phyloP scores from a whole-genome alignment of 352 stramenopile genomes.

The Phytophthora podocarpi region DNA sequence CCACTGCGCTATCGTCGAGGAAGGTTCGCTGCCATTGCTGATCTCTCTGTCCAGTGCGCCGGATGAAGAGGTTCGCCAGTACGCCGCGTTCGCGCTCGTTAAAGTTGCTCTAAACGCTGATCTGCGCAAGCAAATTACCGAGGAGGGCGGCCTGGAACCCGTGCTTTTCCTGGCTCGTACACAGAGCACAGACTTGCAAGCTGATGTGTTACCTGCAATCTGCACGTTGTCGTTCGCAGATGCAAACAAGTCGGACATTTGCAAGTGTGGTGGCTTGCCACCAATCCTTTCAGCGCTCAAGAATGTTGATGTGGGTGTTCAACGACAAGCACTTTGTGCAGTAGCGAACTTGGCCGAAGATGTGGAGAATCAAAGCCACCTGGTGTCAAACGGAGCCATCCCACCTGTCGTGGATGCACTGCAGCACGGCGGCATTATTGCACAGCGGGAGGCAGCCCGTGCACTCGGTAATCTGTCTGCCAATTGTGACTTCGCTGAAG shows the following conservation, averaged over 20 bases:
- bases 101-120: constrained; percentile 96
- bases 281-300: constrained; percentile 85
- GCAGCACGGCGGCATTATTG: constrained; percentile 67
- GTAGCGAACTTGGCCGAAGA: constrained; percentile 95
- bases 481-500: constrained; percentile 95
- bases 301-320: constrained; percentile 75
- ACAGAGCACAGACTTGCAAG: constrained; percentile 92
- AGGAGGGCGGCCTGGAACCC: constrained; percentile 95
- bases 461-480: constrained; percentile 94
- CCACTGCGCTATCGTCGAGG: constrained; percentile 92
- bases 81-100: constrained; percentile 94
- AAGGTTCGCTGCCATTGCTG: constrained; percentile 93
- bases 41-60: constrained; percentile 95
- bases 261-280: constrained; percentile 91
- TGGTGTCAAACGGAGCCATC: constrained; percentile 91
- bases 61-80: constrained; percentile 94
- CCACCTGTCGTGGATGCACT: constrained; percentile 87
- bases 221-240: constrained; percentile 93
- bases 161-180: constrained; percentile 96
- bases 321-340: constrained; percentile 93
- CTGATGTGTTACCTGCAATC: constrained; percentile 91
- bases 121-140: constrained; percentile 93
- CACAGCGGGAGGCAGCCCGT: constrained; percentile 93
- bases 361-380: constrained; percentile 93
- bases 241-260: constrained; percentile 95